A percentile compares a stretch with the other conserved stretches of the same genome.
phyloP scores from a whole-genome alignment of 495 filamentous ascomycete species.

The Sphaerosporella brunnea region DNA sequence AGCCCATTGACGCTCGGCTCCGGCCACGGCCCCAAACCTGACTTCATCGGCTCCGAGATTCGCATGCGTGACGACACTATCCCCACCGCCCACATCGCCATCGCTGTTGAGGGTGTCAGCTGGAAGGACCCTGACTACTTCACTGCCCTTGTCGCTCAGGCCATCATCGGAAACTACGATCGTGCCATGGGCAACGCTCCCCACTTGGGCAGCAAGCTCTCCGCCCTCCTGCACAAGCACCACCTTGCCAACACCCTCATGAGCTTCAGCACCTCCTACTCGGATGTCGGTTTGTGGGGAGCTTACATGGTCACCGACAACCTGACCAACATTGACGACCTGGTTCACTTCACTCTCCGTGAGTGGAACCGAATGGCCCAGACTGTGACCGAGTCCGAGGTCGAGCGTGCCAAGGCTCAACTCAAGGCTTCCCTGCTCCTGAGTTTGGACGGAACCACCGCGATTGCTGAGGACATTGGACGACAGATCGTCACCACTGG shows the following conservation, averaged over 20 bases:
- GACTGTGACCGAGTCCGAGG: conserved; percentile 73
- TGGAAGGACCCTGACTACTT: conserved; percentile 99
- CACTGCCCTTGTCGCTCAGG: conserved; percentile 90
- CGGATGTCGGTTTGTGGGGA: conserved; percentile 97
- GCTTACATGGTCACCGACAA: conserved; percentile 96
- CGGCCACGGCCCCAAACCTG: conserved; percentile 59
- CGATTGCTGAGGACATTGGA: conserved; percentile 94
- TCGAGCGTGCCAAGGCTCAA: conserved; percentile 96
- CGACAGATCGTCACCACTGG: conserved; percentile 96
- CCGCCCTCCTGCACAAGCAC: conserved; percentile 77
- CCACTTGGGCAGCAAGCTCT: conserved; percentile 94
- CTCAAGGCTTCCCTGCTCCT: conserved; percentile 96
- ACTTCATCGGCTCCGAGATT: conserved; percentile 92
- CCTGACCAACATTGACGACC: conserved; percentile 71
- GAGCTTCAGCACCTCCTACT: conserved; percentile 99
- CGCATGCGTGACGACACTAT: conserved; percentile 90
- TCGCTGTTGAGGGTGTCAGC: conserved; percentile 97
- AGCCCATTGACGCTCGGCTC: conserved; percentile 54
- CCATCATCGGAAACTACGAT: conserved; percentile 99
- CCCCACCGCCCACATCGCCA: conserved; percentile 88
- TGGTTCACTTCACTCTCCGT: conserved; percentile 92
- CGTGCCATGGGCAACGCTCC: conserved; percentile 92
- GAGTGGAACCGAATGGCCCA: conserved; percentile 89
- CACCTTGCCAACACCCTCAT: conserved; percentile 98
- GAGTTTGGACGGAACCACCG: conserved; percentile 90